Percentiles rank a stretch among this genome's conserved stretches.
These are phyloP conservation scores for Epichloe typhina DNA, from an alignment of 2,329 filamentous ascomycete species.

Conservation along the genomic window DNA sequence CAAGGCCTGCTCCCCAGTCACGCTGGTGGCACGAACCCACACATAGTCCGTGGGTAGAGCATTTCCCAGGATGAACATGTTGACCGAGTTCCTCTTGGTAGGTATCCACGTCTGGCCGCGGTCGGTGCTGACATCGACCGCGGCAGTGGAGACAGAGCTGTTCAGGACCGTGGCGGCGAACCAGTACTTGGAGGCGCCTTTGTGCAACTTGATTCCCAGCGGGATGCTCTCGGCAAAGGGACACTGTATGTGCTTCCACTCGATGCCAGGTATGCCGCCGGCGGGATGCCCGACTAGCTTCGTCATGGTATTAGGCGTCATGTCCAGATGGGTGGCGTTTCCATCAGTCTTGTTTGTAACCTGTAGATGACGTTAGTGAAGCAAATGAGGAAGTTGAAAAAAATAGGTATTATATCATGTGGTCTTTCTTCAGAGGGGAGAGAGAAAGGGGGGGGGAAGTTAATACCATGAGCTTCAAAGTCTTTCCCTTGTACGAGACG, in stretches of 20 bases:
- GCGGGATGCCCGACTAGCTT: not conserved
- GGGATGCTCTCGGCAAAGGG: not conserved
- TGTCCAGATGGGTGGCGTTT: not conserved
- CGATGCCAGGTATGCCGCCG: not conserved
- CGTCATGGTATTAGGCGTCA: not conserved
- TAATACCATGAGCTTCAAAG: not conserved
- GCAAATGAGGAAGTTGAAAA: too few relatives aligned
- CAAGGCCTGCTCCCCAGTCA: not conserved
- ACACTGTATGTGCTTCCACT: not conserved
- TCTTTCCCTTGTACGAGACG: not conserved
- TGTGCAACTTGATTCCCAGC: not conserved
- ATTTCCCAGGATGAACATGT: not conserved
- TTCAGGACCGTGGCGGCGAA: not conserved
- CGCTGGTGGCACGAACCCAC: not conserved
- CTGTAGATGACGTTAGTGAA: not conserved
- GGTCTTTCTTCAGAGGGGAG: not conserved
- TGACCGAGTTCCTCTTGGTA: not conserved
- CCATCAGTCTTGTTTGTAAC: not conserved
- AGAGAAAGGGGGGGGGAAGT: not conserved
- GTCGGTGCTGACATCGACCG: not conserved
- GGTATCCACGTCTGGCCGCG: not conserved
- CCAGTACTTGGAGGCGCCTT: not conserved
- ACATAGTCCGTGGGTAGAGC: not conserved
- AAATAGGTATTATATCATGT: not conserved
- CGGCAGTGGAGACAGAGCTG: not conserved